phyloP scores from a whole-genome alignment of 2,329 filamentous ascomycete species.

The Cordyceps pruinosa region DNA sequence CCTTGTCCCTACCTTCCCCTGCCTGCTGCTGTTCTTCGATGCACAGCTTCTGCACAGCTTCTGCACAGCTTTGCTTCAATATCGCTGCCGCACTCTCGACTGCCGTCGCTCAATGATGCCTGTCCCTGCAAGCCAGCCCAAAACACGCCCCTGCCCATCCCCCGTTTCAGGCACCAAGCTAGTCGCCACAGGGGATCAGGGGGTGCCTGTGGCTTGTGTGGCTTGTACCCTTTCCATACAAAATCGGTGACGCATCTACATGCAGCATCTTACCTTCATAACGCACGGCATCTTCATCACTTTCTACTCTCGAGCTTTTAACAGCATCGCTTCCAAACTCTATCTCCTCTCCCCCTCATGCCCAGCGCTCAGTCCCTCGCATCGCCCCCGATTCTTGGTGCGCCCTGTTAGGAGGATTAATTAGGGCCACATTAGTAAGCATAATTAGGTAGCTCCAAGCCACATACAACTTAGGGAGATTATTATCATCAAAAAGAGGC shows the following conservation, averaged over 20 bases:
- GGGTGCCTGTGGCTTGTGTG: too few relatives aligned
- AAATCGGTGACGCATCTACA: too few relatives aligned
- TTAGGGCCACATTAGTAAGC: too few relatives aligned
- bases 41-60: background rate
- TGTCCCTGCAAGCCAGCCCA: background rate
- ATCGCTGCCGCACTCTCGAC: background rate
- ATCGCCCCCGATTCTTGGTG: background rate
- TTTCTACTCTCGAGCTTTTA: background rate
- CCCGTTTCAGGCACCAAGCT: background rate
- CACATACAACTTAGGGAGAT: too few relatives aligned
- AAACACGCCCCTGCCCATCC: slow-evolving; percentile 2
- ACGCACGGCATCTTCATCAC: too few relatives aligned
- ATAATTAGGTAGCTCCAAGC: too few relatives aligned
- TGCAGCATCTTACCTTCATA: too few relatives aligned
- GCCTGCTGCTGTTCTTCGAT: background rate
- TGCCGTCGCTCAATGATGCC: background rate
- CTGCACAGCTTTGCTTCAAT: background rate
- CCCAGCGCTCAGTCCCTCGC: background rate
- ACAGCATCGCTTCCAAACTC: background rate
- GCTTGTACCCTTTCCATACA: background rate
- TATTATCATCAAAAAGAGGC: too few relatives aligned
- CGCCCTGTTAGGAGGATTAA: too few relatives aligned
- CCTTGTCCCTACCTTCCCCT: background rate
- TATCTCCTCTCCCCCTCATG: background rate
- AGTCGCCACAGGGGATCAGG: background rate